A percentile compares a stretch with the other conserved stretches of the same genome.
phyloP scores from a whole-genome alignment of 345 rosid species.

The Hibiscus tridactylites region DNA sequence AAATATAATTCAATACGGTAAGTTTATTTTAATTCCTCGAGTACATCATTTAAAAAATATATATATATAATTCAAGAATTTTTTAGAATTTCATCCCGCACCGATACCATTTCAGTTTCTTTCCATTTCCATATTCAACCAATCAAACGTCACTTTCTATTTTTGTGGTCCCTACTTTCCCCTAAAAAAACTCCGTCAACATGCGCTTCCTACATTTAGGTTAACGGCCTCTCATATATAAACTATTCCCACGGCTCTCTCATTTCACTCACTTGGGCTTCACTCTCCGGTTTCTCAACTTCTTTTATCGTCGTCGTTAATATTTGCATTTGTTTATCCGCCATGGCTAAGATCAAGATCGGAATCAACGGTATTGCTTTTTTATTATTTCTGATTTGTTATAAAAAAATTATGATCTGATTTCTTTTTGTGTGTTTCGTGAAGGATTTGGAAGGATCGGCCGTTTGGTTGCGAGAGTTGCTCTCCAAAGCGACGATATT shows the following conservation, averaged over 20 bases:
- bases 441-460: slow-evolving; percentile 74
- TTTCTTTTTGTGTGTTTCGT: background rate
- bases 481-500: slow-evolving; percentile 55
- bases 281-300: background rate
- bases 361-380: slow-evolving; percentile 41
- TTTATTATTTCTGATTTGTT: too few relatives aligned
- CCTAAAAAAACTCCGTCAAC: slow-evolving; percentile 6
- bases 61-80: too few relatives aligned
- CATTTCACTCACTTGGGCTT: background rate
- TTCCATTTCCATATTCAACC: background rate
- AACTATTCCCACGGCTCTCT: background rate
- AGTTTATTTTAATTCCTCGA: too few relatives aligned
- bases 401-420: background rate
- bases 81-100: too few relatives aligned
- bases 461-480: slow-evolving; percentile 61
- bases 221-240: background rate
- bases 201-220: background rate
- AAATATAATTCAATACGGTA: too few relatives aligned
- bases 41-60: too few relatives aligned
- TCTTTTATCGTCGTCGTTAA: background rate
- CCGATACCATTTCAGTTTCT: background rate
- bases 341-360: slow-evolving; percentile 58
- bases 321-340: background rate
- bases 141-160: background rate
- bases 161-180: background rate